A percentile compares a stretch with the other conserved stretches of the same genome.
Conservation (phyloP, 257 asterid species). For the Solanum sitiens region DNA sequence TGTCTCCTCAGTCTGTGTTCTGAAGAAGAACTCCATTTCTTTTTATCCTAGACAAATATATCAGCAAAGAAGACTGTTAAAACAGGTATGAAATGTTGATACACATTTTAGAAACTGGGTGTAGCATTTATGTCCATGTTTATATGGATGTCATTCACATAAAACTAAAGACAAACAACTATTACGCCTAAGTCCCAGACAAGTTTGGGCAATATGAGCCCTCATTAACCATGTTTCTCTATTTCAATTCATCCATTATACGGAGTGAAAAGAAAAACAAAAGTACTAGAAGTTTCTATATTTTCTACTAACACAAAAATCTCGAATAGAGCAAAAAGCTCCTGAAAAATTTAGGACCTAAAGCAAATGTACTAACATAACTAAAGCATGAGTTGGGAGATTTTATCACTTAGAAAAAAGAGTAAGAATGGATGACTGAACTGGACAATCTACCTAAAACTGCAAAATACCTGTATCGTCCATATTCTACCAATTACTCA, state of each 20-base stretch:
- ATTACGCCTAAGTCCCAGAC: neutral
- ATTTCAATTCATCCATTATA: neutral
- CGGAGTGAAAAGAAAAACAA: neutral
- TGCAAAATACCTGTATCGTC: neutral
- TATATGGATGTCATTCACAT: neutral
- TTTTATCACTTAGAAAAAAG: neutral
- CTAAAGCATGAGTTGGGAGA: neutral
- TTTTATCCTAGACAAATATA: neutral
- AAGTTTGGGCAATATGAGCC: neutral
- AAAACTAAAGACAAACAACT: neutral
- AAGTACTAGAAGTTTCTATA: neutral
- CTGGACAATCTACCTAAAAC: neutral
- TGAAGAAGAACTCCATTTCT: slow-evolving; percentile 48
- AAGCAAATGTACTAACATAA: neutral
- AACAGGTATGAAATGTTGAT: neutral
- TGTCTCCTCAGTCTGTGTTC: slow-evolving; percentile 31
- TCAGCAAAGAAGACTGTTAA: neutral
- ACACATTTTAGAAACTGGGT: neutral
- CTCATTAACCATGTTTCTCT: neutral
- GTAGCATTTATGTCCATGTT: neutral
- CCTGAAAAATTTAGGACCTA: neutral
- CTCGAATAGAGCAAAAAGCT: neutral
- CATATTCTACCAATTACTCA: neutral
- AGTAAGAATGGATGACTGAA: neutral
- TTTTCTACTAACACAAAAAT: neutral